Conservation (phyloP, 1,284 basidiomycete species). For the Fomitopsis schrenkii region DNA sequence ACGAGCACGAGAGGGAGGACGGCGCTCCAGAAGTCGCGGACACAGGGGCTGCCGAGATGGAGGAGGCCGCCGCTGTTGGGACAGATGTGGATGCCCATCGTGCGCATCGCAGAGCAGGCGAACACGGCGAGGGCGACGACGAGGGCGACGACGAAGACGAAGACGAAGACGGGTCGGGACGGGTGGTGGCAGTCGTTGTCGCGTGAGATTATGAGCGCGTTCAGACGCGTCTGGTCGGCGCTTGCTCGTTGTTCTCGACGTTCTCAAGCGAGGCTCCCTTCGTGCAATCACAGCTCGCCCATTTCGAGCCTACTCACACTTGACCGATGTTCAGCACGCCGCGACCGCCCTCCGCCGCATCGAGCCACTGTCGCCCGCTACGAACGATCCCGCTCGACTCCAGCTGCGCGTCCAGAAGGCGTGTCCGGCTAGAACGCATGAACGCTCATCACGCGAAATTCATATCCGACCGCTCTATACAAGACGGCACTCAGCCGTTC, state of each 20-base stretch:
- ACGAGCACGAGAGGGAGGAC: slow-evolving; percentile 49
- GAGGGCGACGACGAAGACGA: not conserved
- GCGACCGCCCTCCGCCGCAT: not conserved
- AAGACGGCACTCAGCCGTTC: too few species aligned
- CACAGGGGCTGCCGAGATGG: slow-evolving; percentile 48
- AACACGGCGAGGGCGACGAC: not conserved
- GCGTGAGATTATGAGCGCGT: not conserved
- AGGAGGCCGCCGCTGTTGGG: slow-evolving; percentile 20
- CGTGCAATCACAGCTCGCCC: not conserved
- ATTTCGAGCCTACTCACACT: not conserved
- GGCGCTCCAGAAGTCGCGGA: slow-evolving; percentile 54
- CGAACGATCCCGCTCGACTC: too few species aligned
- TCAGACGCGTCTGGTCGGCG: not conserved
- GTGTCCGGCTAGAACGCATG: not conserved
- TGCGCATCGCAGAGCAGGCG: not conserved
- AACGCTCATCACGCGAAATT: not conserved
- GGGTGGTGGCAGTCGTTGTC: not conserved
- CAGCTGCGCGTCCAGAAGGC: too few species aligned
- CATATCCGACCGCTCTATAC: not conserved
- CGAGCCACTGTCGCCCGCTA: not conserved
- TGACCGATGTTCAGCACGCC: not conserved
- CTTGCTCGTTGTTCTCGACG: not conserved
- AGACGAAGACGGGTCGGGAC: not conserved
- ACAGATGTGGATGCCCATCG: slow-evolving; percentile 5
- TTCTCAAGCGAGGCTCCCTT: not conserved